Evolutionary conservation across 2,329 filamentous ascomycete species (phyloP), one percentile per base, ranked within the genome.

Genomic region (Botrytis porri): DNA sequence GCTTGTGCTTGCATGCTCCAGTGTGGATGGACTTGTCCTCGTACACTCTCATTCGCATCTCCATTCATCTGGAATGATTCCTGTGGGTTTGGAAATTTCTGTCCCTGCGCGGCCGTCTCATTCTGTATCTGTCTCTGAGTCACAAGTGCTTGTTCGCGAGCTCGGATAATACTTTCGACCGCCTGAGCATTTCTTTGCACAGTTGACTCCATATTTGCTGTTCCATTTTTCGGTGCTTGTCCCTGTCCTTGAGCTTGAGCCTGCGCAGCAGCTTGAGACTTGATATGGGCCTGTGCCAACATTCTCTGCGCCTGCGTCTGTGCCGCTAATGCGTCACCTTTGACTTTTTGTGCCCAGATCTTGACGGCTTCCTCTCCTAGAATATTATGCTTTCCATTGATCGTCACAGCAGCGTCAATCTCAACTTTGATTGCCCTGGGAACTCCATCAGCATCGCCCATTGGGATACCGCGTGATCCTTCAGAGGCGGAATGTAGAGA

Each of bases 401-500:
- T 81, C 14, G 80, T 82, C 32, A 87, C 76, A 25, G 85, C 84
- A 3, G 86, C 84, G 35, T 84, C 83, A 20, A 88, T 82, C 39
- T 83, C 79, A 45, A 86, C 81, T 37, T 78, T 79, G 60, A 86
- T 76, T 1, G 83, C 83, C 20, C 85, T 79, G 8, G 83, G 82
- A 35, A 80, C 80, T 25, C 84, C 84, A 18, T 84, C 80, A 70
- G 83, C 82, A 70, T 86, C 83, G 59, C 85, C 82, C 85, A 86
- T 84, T 54, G 84, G 84, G 22, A 85, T 81, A 16, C 82, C 83
- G 43, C 81, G 82, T 39, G 78, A 77, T 10, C 81, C 82, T 6
- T 81, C 80, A 76, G 83, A 83, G 74, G 83, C 83, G 41, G 84
- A 80, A 51, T 83, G 80, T 3, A 89, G 78, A 3, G 85, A 83